phyloP scores from a whole-genome alignment of 805 yeast genomes.

The Crinitomyces ghanaensis region DNA sequence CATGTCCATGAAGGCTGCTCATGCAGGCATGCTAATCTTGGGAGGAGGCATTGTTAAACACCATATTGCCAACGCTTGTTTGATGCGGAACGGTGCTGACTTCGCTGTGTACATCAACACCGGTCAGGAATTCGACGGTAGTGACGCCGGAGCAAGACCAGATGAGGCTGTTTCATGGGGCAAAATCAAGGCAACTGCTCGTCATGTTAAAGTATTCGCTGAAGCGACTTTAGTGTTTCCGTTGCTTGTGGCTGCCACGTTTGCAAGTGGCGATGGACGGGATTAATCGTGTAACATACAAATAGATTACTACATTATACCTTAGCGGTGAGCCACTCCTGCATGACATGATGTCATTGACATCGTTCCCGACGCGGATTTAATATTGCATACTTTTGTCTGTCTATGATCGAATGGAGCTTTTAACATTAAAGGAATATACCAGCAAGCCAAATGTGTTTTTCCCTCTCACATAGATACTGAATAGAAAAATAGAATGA shows the following conservation, averaged over 20 bases:
- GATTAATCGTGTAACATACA: too few species aligned
- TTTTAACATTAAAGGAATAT: too few species aligned
- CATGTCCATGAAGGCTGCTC: conserved; percentile 86
- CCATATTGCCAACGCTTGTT: conserved; percentile 94
- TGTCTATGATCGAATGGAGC: too few species aligned
- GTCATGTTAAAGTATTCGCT: conserved; percentile 82
- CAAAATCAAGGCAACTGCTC: conserved; percentile 90
- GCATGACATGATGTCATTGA: not conserved
- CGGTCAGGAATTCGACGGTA: conserved; percentile 97
- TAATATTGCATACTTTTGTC: too few species aligned
- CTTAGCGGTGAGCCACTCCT: not conserved
- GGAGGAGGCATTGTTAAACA: conserved; percentile 97
- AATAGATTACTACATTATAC: not conserved
- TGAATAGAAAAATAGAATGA: too few species aligned
- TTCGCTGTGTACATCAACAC: conserved; percentile 95
- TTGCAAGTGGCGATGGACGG: conserved; percentile 39
- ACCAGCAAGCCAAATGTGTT: too few species aligned
- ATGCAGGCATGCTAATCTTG: conserved; percentile 89
- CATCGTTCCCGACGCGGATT: not conserved
- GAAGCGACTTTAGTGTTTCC: conserved; percentile 95
- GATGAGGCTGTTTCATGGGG: conserved; percentile 99
- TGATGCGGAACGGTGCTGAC: conserved; percentile 99
- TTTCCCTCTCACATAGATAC: too few species aligned
- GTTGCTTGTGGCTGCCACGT: conserved; percentile 93
- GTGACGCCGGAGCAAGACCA: conserved; percentile 98